Percentiles rank a stretch among this genome's conserved stretches.
Evolutionary conservation across 805 yeast genomes (phyloP).

Genomic region (Spencermartinsiella europaea): DNA sequence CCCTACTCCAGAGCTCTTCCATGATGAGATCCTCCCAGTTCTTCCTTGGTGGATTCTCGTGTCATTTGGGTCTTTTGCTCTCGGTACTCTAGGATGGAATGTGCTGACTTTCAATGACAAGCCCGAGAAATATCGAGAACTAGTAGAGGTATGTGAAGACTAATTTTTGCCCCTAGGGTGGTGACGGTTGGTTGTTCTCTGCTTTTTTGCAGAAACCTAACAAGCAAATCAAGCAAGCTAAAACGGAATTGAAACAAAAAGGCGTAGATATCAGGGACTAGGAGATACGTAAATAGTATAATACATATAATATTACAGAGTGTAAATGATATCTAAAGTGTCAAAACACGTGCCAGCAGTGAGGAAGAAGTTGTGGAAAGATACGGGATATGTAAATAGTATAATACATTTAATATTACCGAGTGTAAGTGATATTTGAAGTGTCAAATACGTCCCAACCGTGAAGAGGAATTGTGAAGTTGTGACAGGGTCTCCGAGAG

Average conservation of each 20-base stretch:
- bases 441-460: neutral
- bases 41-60: constrained; percentile 69
- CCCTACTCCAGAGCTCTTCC: constrained; percentile 48
- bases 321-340: neutral
- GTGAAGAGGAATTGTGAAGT: neutral
- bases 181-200: neutral
- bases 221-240: constrained; percentile 56
- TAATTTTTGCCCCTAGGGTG: neutral
- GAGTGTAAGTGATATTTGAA: neutral
- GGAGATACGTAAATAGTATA: neutral
- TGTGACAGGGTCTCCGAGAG: too few species aligned
- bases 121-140: constrained; percentile 59
- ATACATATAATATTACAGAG: neutral
- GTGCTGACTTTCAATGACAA: constrained; percentile 66
- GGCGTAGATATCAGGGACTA: constrained; percentile 43
- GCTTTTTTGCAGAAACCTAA: constrained; percentile 1
- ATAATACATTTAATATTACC: neutral
- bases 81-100: constrained; percentile 64
- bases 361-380: neutral
- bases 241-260: constrained; percentile 47
- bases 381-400: neutral
- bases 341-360: neutral
- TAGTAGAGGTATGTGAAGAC: constrained; percentile 37
- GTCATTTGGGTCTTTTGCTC: constrained; percentile 62
- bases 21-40: constrained; percentile 54